A percentile compares a stretch with the other conserved stretches of the same genome.
Evolutionary conservation across 441 rosid genomes (phyloP).

Genomic region (Erodium chrysanthum): DNA sequence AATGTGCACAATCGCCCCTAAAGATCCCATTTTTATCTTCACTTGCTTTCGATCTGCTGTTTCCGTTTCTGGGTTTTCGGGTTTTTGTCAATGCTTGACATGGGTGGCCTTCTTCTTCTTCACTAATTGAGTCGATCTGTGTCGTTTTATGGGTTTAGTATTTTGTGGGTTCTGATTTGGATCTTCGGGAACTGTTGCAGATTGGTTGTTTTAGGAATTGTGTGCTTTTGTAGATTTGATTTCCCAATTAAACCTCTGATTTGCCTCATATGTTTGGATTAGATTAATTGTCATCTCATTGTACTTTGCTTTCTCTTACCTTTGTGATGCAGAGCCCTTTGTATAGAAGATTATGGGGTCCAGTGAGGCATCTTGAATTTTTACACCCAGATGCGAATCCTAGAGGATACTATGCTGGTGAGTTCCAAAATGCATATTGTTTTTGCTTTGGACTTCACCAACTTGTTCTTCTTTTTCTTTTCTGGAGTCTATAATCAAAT

Average conservation of each 20-base stretch:
- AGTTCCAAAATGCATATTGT: conserved; percentile 12
- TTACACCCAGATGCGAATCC: conserved; percentile 80
- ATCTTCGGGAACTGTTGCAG: neutral
- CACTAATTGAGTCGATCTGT: neutral
- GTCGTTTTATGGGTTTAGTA: neutral
- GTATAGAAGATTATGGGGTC: conserved; percentile 85
- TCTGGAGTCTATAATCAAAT: neutral
- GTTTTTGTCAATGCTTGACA: neutral
- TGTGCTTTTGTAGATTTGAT: neutral
- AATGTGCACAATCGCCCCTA: conserved; percentile 16
- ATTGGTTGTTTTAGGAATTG: neutral
- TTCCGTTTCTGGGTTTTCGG: conserved; percentile 1
- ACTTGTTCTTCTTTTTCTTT: neutral
- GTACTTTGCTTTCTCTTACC: neutral
- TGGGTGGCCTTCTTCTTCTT: neutral
- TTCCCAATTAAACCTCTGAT: neutral
- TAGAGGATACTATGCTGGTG: conserved; percentile 70
- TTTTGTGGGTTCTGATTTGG: too few species aligned
- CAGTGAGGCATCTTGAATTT: conserved; percentile 55
- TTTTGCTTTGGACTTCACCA: neutral
- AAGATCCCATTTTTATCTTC: neutral
- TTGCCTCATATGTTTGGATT: neutral
- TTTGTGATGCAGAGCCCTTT: conserved; percentile 48
- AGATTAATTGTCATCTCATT: neutral
- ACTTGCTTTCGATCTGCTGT: neutral